Evolutionary conservation across 2,329 filamentous ascomycete species (phyloP).

Genomic region (Epichloe gansuensis): DNA sequence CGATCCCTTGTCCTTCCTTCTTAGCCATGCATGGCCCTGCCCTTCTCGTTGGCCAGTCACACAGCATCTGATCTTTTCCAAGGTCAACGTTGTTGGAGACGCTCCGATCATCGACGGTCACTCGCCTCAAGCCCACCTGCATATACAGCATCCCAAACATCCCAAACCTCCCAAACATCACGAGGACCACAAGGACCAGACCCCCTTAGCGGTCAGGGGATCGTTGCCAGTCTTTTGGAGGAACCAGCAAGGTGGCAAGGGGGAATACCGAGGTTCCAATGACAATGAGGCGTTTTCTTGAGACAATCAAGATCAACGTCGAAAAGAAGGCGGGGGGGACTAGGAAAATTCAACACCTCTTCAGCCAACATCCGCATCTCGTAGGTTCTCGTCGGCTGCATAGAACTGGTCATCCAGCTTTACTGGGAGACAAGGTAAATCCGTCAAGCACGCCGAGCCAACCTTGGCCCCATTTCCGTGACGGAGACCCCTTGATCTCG

Average conservation of each 20-base stretch:
- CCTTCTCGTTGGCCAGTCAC: neutral
- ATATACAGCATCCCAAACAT: neutral
- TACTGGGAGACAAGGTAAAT: neutral
- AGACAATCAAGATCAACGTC: too few species aligned
- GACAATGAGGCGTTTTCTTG: neutral
- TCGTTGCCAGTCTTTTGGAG: neutral
- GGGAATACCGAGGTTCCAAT: neutral
- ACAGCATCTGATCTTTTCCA: neutral
- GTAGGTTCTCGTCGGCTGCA: neutral
- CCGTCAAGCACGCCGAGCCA: neutral
- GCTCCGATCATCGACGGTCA: constrained; percentile 1
- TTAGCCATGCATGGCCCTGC: neutral
- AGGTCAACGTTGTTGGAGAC: neutral
- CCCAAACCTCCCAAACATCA: too few species aligned
- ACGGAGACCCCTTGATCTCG: neutral
- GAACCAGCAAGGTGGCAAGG: neutral
- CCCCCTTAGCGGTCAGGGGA: constrained; percentile 1
- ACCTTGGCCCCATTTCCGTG: neutral
- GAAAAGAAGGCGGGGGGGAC: neutral
- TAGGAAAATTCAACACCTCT: neutral
- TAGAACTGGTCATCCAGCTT: neutral
- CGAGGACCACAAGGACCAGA: neutral
- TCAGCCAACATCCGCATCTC: neutral
- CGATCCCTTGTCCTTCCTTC: neutral
- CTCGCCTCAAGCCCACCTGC: neutral